Evolutionary conservation across 306 rosid genomes (phyloP), one percentile per base, ranked within the genome.

Genomic region (Sophora flavescens): DNA sequence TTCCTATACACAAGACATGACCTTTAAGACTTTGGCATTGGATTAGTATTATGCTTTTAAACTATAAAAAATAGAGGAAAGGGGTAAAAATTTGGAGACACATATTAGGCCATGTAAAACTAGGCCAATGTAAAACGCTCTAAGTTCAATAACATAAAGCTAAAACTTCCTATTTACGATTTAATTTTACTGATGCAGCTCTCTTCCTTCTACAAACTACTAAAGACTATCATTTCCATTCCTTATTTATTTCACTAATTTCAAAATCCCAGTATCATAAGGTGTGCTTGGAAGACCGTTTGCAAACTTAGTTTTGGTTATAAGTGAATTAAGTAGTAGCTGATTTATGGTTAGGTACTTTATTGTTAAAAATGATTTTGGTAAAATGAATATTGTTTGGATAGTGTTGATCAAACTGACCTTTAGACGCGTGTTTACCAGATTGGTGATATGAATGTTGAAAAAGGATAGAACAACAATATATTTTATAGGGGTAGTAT

Each of bases 121-220:
- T 52, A 48, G 13, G 30, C 68, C 73, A 79, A 42, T 72, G 48
- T 8, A 39, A 73, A 42, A n/a, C 28, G 36, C 16, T 79, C 18
- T 11, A 53, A 16, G 68, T 57, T 44, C 70, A 66, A 22, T 35
- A 38, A 4, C 26, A 12, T 7, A 74, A 62, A 62, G 15, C 18
- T 10, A 51, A 71, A 71, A 35, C 57, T 61, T 15, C 9, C 56
- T 36, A 59, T 78, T 60, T 69, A 61, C 45, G 44, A 28, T 14
- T 42, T 26, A 22, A 59, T 15, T 51, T 39, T 63, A 59, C 36
- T 33, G 39, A 3, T 53, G 28, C 36, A 58, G 22, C 51, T 47
- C 60, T 70, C 15, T 36, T 60, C 56, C 45, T 66, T 45, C 41
- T 15, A 15, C 44, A 18, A 26, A 63, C 53, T 28, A 15, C 63